Percentiles rank a stretch among this genome's conserved stretches.
Evolutionary conservation across 306 rosid genomes (phyloP).

Genomic region (peach (Prunus persica)): Prunus_persica_NCBIv2 NC_034012.1:18083501-18084000

Average conservation of each 20-base stretch:
- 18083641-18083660: neutral
- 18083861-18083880: too few relatives aligned
- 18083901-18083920: neutral
- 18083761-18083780: neutral
- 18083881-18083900: neutral
- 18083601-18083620: slow-evolving; percentile 79
- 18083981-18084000: neutral
- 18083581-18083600: slow-evolving; percentile 91
- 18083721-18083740: neutral
- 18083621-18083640: neutral
- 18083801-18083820: neutral
- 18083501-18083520: slow-evolving; percentile 84
- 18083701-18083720: slow-evolving; percentile 3
- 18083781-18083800: neutral
- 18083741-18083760: neutral
- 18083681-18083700: neutral
- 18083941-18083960: neutral
- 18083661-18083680: neutral
- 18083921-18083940: neutral
- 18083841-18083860: neutral
- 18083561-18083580: slow-evolving; percentile 93
- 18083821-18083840: neutral
- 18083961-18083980: neutral
- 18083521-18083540: slow-evolving; percentile 87
- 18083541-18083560: slow-evolving; percentile 90